phyloP scores from a whole-genome alignment of 352 stramenopile genomes.

The Pythium phragmiticola region DNA sequence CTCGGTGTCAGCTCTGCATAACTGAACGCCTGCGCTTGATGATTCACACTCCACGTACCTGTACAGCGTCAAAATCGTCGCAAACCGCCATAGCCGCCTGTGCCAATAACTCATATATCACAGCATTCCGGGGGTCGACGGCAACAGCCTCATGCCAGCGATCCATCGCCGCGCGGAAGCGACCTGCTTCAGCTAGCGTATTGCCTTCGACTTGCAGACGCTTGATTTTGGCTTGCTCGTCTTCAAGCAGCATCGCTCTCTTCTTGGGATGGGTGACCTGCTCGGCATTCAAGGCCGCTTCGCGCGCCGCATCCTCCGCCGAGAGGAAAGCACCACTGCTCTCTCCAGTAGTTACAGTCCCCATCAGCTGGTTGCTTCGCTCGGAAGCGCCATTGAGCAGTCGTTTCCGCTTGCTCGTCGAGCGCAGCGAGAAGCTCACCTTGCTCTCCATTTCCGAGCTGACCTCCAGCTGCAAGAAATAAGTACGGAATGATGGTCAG shows the following conservation, averaged over 20 bases:
- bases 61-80: slow-evolving; percentile 76
- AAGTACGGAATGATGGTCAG: slow-evolving; percentile 1
- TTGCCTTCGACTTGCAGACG: slow-evolving; percentile 78
- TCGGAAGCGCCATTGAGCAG: not conserved
- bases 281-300: not conserved
- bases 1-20: not conserved
- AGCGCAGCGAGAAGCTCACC: slow-evolving; percentile 19
- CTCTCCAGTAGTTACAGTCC: not conserved
- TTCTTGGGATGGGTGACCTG: slow-evolving; percentile 6
- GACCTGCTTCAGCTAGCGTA: slow-evolving; percentile 61
- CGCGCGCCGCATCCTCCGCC: slow-evolving; percentile 16
- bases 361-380: not conserved
- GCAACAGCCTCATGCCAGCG: slow-evolving; percentile 63
- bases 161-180: slow-evolving; percentile 59
- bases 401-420: slow-evolving; percentile 26
- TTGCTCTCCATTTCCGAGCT: not conserved
- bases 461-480: not conserved
- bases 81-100: slow-evolving; percentile 68
- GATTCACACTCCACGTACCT: slow-evolving; percentile 20
- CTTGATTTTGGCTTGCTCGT: slow-evolving; percentile 48
- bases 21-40: too few relatives aligned
- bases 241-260: slow-evolving; percentile 47
- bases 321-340: not conserved
- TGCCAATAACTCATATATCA: slow-evolving; percentile 66
- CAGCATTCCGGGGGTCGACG: slow-evolving; percentile 43